Evolutionary conservation across 208 protist genomes (phyloP).

Genomic region (Novymonas esmeraldas): DNA sequence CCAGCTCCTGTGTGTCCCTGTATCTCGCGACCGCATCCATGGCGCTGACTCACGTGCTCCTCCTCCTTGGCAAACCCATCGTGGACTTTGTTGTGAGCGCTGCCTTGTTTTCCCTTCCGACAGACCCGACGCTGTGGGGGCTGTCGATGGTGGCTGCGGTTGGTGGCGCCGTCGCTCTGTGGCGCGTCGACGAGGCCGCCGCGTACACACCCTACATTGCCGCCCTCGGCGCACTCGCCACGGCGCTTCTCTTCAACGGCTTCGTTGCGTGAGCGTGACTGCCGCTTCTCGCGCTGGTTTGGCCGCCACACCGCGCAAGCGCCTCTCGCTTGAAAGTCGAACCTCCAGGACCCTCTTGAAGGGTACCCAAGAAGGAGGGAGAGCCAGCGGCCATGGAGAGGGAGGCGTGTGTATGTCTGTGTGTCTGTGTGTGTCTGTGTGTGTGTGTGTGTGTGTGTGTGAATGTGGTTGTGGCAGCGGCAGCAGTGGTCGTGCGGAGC

Average conservation of each 20-base stretch:
- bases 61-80: slow-evolving; percentile 42
- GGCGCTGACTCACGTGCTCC: slow-evolving; percentile 48
- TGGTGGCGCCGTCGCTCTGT: slow-evolving; percentile 26
- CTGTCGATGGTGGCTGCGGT: slow-evolving; percentile 41
- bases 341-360: too few species aligned
- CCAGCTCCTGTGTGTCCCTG: slow-evolving; percentile 22
- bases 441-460: not conserved
- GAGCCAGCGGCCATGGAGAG: not conserved
- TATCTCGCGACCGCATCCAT: slow-evolving; percentile 47
- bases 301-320: not conserved
- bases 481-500: not conserved
- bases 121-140: slow-evolving; percentile 74
- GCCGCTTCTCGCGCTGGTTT: not conserved
- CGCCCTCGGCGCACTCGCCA: slow-evolving; percentile 24
- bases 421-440: not conserved
- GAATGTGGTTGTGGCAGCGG: not conserved
- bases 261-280: slow-evolving; percentile 36
- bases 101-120: slow-evolving; percentile 52
- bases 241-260: slow-evolving; percentile 62
- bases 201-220: slow-evolving; percentile 25
- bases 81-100: slow-evolving; percentile 30
- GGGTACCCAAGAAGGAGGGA: not conserved
- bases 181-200: slow-evolving; percentile 27
- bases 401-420: too few species aligned
- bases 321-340: too few species aligned